Base-by-base conservation (phyloP, 257 asterid genomes). In the Penstemon newberryi region DNA sequence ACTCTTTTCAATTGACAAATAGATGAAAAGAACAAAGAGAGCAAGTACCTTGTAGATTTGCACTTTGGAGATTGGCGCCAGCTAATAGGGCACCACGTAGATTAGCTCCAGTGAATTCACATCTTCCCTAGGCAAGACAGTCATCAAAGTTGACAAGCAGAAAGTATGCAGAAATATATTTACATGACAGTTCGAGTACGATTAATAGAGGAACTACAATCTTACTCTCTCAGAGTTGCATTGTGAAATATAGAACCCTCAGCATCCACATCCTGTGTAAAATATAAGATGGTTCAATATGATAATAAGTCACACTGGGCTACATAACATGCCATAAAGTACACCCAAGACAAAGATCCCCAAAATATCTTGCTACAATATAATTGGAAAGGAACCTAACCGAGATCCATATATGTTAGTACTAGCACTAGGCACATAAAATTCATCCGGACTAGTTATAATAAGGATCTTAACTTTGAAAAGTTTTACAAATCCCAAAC, bases 81-180 rank as follows among this genome's bases (percentile, higher is more conserved):
- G 97, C 95, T 83, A 92, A 82, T 62, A 92, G 78, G 63, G 98
- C 95, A 60, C 93, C 90, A 52, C 93, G 96, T 61, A 92, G 98
- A 86, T 92, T 89, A 72, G 98, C 98, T 65, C 96, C 97, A 41
- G 93, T 89, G 71, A 92, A 92, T 64, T 92, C 98, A 69, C 98
- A 92, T 84, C 97, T 91, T 83, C 80, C 81, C 81, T 71, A 79
- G 87, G 82, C 80, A 70, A 79, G 18, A 80, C 0, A 74, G 66
- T 67, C 70, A 77, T 71, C 47, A 53, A 72, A 74, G 75, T 72
- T 46, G 54, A 77, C 38, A 68, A 71, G 25, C 47, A 60, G 67
- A 62, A 75, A 70, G 45, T 7, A 50, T 8, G 36, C 39, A 70
- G 40, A 63, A 64, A 56, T 46, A 49, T 10, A 46, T 40, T 43